Percentiles rank a stretch among this genome's conserved stretches.
phyloP scores from a whole-genome alignment of 441 rosid species.

The Hura crepitans region DNA sequence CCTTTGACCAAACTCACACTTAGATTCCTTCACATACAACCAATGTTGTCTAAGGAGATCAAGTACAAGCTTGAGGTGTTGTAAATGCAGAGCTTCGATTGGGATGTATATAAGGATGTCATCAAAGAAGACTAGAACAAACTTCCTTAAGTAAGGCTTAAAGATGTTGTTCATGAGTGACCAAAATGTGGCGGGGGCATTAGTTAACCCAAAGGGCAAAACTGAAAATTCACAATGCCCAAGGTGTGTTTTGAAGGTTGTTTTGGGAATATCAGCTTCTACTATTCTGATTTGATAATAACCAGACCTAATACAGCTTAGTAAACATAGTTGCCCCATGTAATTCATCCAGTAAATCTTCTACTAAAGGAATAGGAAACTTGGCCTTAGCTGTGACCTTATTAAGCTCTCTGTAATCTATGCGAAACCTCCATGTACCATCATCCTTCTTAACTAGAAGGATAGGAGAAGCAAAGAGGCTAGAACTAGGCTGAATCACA shows the following conservation, averaged over 20 bases:
- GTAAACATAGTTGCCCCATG: neutral
- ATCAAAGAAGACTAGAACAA: neutral
- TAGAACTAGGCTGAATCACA: neutral
- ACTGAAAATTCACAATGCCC: neutral
- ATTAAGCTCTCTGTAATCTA: neutral
- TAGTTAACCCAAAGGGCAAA: neutral
- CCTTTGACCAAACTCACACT: neutral
- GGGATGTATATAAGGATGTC: neutral
- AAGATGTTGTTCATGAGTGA: neutral
- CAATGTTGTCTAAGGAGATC: neutral
- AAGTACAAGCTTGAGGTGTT: neutral
- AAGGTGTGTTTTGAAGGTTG: neutral
- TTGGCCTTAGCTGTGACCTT: neutral
- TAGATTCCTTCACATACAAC: neutral
- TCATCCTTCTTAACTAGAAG: conserved; percentile 5
- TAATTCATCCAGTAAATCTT: neutral
- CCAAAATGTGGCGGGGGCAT: neutral
- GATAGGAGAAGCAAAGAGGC: neutral
- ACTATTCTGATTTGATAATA: neutral
- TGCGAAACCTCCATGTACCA: neutral
- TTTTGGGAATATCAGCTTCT: neutral
- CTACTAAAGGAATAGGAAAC: neutral
- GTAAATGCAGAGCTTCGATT: fast-evolving
- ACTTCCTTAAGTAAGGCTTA: neutral
- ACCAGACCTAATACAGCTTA: neutral